Conservation (phyloP, 306 rosid species). For the Mimosa pudica region DNA sequence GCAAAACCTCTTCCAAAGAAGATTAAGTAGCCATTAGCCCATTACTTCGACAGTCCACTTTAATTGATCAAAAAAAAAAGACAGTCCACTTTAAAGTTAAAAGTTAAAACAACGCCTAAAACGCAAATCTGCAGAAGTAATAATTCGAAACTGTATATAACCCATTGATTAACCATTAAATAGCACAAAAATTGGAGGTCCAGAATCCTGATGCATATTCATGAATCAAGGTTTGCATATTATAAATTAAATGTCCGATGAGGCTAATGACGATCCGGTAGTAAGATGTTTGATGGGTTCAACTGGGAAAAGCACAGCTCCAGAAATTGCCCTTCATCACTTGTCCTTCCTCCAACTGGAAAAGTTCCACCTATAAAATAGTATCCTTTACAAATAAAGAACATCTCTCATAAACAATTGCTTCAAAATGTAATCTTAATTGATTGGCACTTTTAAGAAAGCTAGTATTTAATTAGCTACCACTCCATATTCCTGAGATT, state of each 20-base stretch:
- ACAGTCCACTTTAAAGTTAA: too few species aligned
- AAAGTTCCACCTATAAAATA: slow-evolving; percentile 28
- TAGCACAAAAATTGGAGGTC: background rate
- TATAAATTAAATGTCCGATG: background rate
- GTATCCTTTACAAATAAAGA: background rate
- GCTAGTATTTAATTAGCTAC: background rate
- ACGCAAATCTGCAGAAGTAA: background rate
- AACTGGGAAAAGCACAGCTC: slow-evolving; percentile 45
- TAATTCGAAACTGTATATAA: background rate
- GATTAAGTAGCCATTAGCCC: too few species aligned
- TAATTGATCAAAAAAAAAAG: too few species aligned
- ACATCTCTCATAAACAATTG: background rate
- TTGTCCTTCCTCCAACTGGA: slow-evolving; percentile 27
- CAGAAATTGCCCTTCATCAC: slow-evolving; percentile 35
- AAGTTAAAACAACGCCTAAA: background rate
- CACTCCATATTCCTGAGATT: too few species aligned
- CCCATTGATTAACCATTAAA: background rate
- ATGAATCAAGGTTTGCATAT: background rate
- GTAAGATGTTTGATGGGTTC: slow-evolving; percentile 14
- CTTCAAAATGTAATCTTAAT: background rate
- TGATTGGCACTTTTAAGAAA: too few species aligned
- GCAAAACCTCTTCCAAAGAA: too few species aligned
- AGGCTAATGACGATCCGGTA: slow-evolving; percentile 10
- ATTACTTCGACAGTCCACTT: too few species aligned
- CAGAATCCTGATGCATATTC: background rate